Evolutionary conservation across 768 basidiomycete species (phyloP).

Genomic region (Austroboletus eburneus): DNA sequence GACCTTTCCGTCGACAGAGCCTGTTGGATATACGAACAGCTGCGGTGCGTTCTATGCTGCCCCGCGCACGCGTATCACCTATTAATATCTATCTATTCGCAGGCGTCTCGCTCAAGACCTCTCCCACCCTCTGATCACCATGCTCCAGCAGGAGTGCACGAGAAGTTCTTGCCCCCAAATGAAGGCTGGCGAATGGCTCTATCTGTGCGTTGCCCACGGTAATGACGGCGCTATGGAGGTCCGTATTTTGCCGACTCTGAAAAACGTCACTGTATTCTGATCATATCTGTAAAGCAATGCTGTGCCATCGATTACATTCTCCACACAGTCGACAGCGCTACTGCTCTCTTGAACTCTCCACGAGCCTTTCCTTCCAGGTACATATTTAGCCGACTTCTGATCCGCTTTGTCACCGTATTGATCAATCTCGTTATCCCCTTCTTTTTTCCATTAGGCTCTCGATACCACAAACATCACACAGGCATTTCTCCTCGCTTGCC

Average conservation of each 20-base stretch:
- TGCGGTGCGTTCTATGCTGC: constrained; percentile 37
- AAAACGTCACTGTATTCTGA: constrained; percentile 15
- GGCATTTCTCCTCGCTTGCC: constrained; percentile 88
- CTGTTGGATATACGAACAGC: constrained; percentile 79
- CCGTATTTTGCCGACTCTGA: constrained; percentile 15
- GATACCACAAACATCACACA: constrained; percentile 73
- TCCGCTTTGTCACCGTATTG: constrained; percentile 19
- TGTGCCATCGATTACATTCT: constrained; percentile 96
- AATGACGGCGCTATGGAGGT: constrained; percentile 87
- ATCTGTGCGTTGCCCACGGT: constrained; percentile 92
- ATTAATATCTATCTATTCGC: constrained; percentile 2
- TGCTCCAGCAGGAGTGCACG: constrained; percentile 84
- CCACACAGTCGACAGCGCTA: constrained; percentile 91
- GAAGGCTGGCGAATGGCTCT: constrained; percentile 99
- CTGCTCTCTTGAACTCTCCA: constrained; percentile 85
- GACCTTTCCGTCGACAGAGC: constrained; percentile 70
- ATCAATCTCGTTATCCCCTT: constrained; percentile 6
- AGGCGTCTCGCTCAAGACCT: constrained; percentile 89
- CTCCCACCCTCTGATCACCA: constrained; percentile 79
- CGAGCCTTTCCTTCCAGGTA: constrained; percentile 90
- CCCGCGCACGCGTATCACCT: not conserved
- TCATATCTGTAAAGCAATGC: constrained; percentile 60
- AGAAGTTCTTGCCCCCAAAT: constrained; percentile 89
- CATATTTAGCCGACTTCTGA: constrained; percentile 18
- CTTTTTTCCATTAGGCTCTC: constrained; percentile 52